Evolutionary conservation across 192 early-diverging fungal genomes (phyloP).

Genomic region (Jimgerdemannia flammicorona): DNA sequence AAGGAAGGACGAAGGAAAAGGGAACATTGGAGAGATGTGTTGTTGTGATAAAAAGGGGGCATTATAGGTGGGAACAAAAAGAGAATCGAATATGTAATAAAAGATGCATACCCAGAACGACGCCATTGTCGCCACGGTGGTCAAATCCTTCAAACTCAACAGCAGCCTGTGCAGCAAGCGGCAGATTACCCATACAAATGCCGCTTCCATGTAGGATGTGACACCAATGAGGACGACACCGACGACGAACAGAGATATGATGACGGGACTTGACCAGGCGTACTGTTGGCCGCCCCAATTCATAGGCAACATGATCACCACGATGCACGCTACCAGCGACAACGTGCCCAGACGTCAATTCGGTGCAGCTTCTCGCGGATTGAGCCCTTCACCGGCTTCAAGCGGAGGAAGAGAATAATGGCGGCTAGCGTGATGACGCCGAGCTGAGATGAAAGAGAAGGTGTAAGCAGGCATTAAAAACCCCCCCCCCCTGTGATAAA

Average conservation of each 20-base stretch:
- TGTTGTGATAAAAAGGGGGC: no score
- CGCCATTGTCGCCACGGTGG: neutral
- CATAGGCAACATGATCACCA: slow-evolving; percentile 63
- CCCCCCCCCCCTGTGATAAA: neutral
- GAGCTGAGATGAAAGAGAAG: slow-evolving; percentile 55
- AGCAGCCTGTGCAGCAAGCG: neutral
- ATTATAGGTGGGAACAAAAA: no score
- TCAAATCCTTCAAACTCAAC: neutral
- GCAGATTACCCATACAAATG: neutral
- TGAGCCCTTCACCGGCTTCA: slow-evolving; percentile 55
- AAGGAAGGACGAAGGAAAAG: no score
- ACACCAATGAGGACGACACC: slow-evolving; percentile 41
- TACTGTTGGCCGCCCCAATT: slow-evolving; percentile 68
- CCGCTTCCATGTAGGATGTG: slow-evolving; percentile 40
- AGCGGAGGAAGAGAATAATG: slow-evolving; percentile 58
- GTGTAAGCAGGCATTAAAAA: neutral
- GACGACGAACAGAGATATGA: slow-evolving; percentile 52
- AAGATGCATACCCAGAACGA: slow-evolving; percentile 12
- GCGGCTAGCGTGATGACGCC: slow-evolving; percentile 64
- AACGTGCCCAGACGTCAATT: slow-evolving; percentile 66
- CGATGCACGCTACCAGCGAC: slow-evolving; percentile 37
- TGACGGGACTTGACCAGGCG: slow-evolving; percentile 57
- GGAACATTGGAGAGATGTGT: no score
- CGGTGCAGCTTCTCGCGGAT: slow-evolving; percentile 52
- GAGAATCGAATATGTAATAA: no score